Conservation (phyloP, 2,329 filamentous ascomycete genomes). For the Botrytis fragariae region DNA sequence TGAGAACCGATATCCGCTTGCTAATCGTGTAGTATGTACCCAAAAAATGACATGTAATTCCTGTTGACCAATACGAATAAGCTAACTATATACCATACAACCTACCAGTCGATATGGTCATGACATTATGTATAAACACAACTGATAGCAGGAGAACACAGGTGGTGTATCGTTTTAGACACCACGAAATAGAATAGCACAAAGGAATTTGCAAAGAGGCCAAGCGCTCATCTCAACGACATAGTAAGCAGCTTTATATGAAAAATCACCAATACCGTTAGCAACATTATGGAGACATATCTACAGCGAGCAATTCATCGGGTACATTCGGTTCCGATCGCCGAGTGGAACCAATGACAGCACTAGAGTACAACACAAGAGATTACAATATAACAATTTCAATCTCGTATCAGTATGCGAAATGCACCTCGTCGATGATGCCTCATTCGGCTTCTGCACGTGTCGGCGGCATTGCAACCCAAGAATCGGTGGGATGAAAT, state of each 20-base stretch:
- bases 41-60: background rate
- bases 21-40: too few species aligned
- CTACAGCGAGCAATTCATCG: background rate
- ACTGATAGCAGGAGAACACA: background rate
- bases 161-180: background rate
- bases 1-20: background rate
- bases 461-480: background rate
- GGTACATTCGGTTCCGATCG: background rate
- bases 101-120: rapidly evolving
- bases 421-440: background rate
- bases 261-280: background rate
- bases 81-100: background rate
- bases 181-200: background rate
- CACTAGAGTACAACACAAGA: background rate
- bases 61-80: background rate
- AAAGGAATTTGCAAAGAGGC: background rate
- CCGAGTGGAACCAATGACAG: background rate
- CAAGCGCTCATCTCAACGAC: background rate
- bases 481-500: background rate
- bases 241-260: background rate
- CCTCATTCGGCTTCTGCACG: background rate
- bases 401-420: background rate
- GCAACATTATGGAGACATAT: background rate
- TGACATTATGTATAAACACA: background rate
- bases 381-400: background rate